phyloP scores from a whole-genome alignment of 805 yeast species.

The Candida lessepsii region DNA sequence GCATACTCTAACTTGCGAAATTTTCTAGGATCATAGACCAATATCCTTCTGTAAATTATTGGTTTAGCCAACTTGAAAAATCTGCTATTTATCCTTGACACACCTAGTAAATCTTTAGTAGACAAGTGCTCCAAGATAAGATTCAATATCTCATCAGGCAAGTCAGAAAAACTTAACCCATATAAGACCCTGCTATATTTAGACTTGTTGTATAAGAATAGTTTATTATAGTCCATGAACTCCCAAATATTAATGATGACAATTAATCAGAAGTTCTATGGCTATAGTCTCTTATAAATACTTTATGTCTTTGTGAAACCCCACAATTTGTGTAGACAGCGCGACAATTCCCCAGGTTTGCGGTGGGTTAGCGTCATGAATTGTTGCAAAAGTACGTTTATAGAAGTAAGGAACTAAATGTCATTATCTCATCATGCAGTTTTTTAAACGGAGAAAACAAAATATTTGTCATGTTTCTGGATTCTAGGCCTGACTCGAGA shows the following conservation, averaged over 20 bases:
- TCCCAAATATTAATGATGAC: slow-evolving; percentile 8
- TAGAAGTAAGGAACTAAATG: no score
- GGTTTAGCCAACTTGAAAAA: not conserved
- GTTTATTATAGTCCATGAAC: slow-evolving; percentile 5
- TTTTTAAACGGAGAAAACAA: no score
- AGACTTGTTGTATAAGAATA: slow-evolving; percentile 1
- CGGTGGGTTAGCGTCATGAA: not conserved
- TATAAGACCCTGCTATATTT: not conserved
- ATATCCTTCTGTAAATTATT: not conserved
- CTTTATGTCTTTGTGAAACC: not conserved
- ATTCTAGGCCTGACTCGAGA: no score
- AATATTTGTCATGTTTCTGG: not conserved
- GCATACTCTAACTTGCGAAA: not conserved
- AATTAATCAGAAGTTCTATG: slow-evolving; percentile 8
- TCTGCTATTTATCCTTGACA: not conserved
- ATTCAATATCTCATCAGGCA: slow-evolving; percentile 1
- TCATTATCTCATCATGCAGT: no score
- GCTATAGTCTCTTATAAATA: slow-evolving; percentile 1
- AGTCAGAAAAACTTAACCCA: not conserved
- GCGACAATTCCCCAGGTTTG: slow-evolving; percentile 6
- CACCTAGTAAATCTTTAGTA: not conserved
- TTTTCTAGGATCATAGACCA: slow-evolving; percentile 1
- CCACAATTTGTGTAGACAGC: slow-evolving; percentile 4
- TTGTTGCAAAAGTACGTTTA: slow-evolving; percentile 4
- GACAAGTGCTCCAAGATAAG: not conserved